A percentile compares a stretch with the other conserved stretches of the same genome.
Conservation (phyloP, 2,329 filamentous ascomycete genomes). For the Fusarium hainanense region DNA sequence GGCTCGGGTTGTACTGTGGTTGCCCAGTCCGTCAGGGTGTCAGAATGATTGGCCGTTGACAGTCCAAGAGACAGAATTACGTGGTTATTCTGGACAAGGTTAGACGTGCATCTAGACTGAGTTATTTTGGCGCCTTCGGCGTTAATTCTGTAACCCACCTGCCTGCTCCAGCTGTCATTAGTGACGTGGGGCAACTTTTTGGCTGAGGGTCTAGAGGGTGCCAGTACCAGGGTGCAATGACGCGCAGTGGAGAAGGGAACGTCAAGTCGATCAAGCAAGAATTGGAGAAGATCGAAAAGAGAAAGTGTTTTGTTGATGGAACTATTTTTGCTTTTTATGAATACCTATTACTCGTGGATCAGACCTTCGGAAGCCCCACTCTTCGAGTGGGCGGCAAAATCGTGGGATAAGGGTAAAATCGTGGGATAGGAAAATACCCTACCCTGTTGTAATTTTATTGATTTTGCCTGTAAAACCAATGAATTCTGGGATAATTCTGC, state of each 20-base stretch:
- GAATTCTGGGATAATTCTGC: no score
- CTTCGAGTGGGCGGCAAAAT: no score
- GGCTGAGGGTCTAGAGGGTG: neutral
- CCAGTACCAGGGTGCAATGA: conserved; percentile 27
- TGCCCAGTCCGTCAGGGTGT: neutral
- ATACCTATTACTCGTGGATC: no score
- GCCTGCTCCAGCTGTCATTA: conserved; percentile 4
- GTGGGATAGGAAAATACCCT: no score
- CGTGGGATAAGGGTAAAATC: no score
- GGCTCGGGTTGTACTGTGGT: conserved; percentile 7
- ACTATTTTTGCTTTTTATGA: neutral
- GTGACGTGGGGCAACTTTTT: conserved; percentile 38
- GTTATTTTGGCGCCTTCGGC: neutral
- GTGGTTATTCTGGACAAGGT: fast-evolving
- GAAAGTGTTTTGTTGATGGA: neutral
- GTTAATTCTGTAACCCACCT: neutral
- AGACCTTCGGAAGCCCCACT: no score
- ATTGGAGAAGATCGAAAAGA: conserved; percentile 1
- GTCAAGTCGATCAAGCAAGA: conserved; percentile 4
- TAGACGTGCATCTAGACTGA: neutral
- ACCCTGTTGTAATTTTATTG: no score
- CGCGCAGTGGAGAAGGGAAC: conserved; percentile 23
- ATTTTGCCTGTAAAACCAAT: no score
- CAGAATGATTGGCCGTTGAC: neutral
- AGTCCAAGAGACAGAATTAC: neutral